Evolutionary conservation across 345 rosid species (phyloP).

Genomic region (Brassica incana): DNA sequence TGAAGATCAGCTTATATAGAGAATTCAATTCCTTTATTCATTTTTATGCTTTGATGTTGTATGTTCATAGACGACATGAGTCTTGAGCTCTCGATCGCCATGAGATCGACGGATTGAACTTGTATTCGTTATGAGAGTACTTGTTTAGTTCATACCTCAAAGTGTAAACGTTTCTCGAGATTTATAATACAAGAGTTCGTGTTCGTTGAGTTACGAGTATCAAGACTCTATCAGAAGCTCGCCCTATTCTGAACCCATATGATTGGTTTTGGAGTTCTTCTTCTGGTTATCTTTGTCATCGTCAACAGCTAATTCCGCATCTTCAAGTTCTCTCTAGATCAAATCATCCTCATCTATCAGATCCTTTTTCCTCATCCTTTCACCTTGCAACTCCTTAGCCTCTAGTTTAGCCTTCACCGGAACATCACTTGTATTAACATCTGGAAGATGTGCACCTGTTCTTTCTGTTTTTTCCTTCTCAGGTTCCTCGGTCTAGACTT

Average conservation of each 20-base stretch:
- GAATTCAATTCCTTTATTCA: too few species aligned
- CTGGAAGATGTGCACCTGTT: slow-evolving; percentile 54
- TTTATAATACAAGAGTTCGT: too few species aligned
- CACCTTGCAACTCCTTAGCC: slow-evolving; percentile 73
- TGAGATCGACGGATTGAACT: too few species aligned
- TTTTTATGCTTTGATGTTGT: too few species aligned
- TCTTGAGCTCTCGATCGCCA: too few species aligned
- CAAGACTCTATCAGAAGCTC: slow-evolving; percentile 27
- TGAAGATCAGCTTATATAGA: too few species aligned
- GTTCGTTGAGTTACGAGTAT: too few species aligned
- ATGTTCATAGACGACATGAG: too few species aligned
- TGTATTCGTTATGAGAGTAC: too few species aligned
- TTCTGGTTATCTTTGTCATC: slow-evolving; percentile 60
- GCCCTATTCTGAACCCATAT: slow-evolving; percentile 37
- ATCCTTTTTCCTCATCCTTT: slow-evolving; percentile 57
- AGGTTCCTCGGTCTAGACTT: slow-evolving; percentile 47
- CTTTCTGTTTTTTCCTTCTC: slow-evolving; percentile 56
- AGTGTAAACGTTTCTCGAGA: too few species aligned
- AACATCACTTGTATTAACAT: slow-evolving; percentile 52
- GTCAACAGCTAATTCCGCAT: slow-evolving; percentile 67
- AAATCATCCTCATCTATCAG: slow-evolving; percentile 83
- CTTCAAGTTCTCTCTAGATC: slow-evolving; percentile 82
- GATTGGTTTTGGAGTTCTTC: slow-evolving; percentile 22
- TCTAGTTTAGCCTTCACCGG: slow-evolving; percentile 73
- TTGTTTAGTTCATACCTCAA: too few species aligned